Evolutionary conservation across 257 asterid species (phyloP).

Genomic region (Salvia rosmarinus): DNA sequence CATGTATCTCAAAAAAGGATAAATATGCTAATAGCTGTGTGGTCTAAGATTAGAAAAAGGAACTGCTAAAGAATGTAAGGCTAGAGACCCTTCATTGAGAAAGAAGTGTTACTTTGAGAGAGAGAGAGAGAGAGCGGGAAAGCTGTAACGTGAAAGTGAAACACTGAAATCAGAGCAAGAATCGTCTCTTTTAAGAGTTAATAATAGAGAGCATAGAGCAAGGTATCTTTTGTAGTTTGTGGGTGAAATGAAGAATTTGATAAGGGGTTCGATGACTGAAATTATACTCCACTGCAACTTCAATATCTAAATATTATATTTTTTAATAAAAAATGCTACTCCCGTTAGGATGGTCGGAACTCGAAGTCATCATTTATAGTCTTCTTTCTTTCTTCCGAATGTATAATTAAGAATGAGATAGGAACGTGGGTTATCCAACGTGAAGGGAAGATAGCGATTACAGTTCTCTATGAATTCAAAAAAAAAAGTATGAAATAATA

Average conservation of each 20-base stretch:
- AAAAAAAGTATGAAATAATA: no score
- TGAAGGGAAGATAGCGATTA: no score
- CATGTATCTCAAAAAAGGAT: conserved; percentile 23
- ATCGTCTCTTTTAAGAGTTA: conserved; percentile 1
- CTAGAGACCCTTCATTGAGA: conserved; percentile 24
- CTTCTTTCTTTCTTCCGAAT: no score
- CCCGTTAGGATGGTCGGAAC: not conserved
- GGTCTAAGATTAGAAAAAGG: not conserved
- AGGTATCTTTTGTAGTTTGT: conserved; percentile 46
- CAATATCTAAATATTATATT: not conserved
- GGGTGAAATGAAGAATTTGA: no score
- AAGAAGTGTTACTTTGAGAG: conserved; percentile 31
- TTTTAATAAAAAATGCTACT: not conserved
- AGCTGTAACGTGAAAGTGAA: conserved; percentile 36
- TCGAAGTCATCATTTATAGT: not conserved
- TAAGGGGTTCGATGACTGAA: conserved; percentile 32
- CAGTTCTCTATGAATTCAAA: no score
- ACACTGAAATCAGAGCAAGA: conserved; percentile 37
- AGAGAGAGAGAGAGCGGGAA: conserved; percentile 50
- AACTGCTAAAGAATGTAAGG: conserved; percentile 1
- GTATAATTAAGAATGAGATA: no score
- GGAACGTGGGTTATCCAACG: no score
- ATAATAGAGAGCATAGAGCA: conserved; percentile 45
- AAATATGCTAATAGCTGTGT: not conserved
- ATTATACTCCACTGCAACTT: conserved; percentile 25